These are phyloP conservation scores for Gnetum montanum DNA, from an alignment of 75 land plant genomes.

Conservation along the genomic window DNA sequence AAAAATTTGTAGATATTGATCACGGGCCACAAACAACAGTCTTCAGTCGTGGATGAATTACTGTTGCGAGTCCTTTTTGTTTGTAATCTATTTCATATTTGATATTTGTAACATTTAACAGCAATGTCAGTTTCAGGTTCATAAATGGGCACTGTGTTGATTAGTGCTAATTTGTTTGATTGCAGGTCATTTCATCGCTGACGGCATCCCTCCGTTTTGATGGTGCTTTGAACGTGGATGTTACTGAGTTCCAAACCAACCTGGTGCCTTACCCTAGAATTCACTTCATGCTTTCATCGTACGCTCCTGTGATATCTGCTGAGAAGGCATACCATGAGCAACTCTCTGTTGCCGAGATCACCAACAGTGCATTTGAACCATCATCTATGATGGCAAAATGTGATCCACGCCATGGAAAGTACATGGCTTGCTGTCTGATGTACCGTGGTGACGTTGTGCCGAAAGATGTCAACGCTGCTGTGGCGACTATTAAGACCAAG, in stretches of 20 bases:
- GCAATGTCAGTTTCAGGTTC: too few species aligned
- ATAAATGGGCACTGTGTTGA: too few species aligned
- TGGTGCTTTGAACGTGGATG: conserved; percentile 61
- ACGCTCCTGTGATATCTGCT: conserved; percentile 45
- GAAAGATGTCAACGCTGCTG: conserved; percentile 64
- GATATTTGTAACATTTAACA: too few species aligned
- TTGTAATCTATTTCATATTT: too few species aligned
- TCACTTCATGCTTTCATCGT: conserved; percentile 69
- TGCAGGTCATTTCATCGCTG: conserved; percentile 46
- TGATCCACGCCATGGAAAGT: conserved; percentile 45
- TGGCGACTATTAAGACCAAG: conserved; percentile 63
- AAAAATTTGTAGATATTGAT: too few species aligned
- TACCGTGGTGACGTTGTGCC: conserved; percentile 55
- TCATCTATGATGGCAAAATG: conserved; percentile 74
- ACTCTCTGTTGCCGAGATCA: conserved; percentile 67
- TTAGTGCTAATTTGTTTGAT: too few species aligned
- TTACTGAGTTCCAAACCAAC: conserved; percentile 67
- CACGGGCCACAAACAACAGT: too few species aligned
- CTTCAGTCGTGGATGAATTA: too few species aligned
- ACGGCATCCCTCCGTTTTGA: conserved; percentile 55
- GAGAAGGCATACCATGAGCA: conserved; percentile 57
- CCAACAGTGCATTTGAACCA: conserved; percentile 44
- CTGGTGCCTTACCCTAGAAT: conserved; percentile 63
- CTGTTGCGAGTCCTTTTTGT: too few species aligned
- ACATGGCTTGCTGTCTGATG: conserved; percentile 57